Evolutionary conservation across 2,329 filamentous ascomycete genomes (phyloP), one percentile per base, ranked within the genome.

Genomic region (Neofusicoccum laricinum): DNA sequence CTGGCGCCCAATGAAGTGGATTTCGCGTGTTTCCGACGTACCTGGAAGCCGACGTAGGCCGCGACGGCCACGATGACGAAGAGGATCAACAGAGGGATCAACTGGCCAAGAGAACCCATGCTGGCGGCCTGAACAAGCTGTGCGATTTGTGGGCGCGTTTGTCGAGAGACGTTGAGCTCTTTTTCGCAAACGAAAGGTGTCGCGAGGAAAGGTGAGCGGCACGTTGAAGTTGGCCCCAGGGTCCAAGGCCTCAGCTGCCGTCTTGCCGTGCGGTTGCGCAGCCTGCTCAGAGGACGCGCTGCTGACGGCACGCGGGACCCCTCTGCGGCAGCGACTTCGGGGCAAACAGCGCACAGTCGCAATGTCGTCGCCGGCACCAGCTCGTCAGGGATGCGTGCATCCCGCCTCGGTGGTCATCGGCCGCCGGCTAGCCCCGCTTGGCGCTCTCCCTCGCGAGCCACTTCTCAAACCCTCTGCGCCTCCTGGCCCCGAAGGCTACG

Each of bases 41-140:
- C 78, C 66, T 91, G 88, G 77, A 92, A 92, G 66, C 85, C 84
- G 65, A 93, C 80, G 78, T 86, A 91, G 64, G 82, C 88, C 50
- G 84, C 74, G 63, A 79, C 83, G 67, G 77, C 82, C 32, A 91
- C 73, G 59, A 90, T 70, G 66, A 81, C 64, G 71, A 91, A 80
- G 66, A 89, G 82, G 71, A 92, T 80, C 64, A 91, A 64, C 53
- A 93, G 84, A 4, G 90, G 90, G 32, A 92, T 70, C 41, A 92
- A 76, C 72, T 89, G 80, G 21, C 75, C 66, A 17, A 75, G 61
- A 46, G 74, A 75, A 68, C 75, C 77, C 75, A 78, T 79, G 48
- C n/a, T 68, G 66, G 55, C 32, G 1, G 81, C 41, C 55, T 21
- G 17, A 46, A 36, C 81, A 0, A 79, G 78, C n/a, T 36, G 40